Evolutionary conservation across 192 early-diverging fungal species (phyloP).

Genomic region (Rhizophagus prolifer): DNA sequence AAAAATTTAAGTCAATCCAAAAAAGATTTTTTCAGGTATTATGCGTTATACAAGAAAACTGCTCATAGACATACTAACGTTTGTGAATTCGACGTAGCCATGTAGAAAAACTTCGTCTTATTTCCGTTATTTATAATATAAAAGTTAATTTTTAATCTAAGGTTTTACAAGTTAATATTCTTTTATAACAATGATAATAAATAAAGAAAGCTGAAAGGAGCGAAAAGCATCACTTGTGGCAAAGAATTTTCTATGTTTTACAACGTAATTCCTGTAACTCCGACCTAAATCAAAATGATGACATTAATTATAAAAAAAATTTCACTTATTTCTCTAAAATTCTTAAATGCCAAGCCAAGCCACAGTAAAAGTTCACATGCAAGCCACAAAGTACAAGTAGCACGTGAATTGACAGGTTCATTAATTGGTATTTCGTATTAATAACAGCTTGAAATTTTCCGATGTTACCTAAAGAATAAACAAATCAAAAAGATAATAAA

Average conservation of each 20-base stretch:
- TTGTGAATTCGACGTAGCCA: constrained; percentile 11
- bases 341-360: no score
- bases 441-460: background rate
- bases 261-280: no score
- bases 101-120: background rate
- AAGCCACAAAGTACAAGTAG: no score
- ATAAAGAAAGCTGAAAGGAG: no score
- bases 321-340: no score
- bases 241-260: no score
- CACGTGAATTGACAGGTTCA: no score
- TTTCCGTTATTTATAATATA: background rate
- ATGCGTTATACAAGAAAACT: background rate
- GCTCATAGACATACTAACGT: constrained; percentile 7
- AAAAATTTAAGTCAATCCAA: background rate
- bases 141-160: background rate
- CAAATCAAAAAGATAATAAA: background rate
- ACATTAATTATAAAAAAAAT: no score
- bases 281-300: no score
- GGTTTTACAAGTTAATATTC: background rate
- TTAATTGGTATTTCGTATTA: background rate
- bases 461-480: background rate
- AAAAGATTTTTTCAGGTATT: background rate
- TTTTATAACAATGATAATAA: background rate
- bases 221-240: no score
- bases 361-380: no score